phyloP scores from a whole-genome alignment of 163 green algal species.

The Chlamydomonas reinhardtii region DNA sequence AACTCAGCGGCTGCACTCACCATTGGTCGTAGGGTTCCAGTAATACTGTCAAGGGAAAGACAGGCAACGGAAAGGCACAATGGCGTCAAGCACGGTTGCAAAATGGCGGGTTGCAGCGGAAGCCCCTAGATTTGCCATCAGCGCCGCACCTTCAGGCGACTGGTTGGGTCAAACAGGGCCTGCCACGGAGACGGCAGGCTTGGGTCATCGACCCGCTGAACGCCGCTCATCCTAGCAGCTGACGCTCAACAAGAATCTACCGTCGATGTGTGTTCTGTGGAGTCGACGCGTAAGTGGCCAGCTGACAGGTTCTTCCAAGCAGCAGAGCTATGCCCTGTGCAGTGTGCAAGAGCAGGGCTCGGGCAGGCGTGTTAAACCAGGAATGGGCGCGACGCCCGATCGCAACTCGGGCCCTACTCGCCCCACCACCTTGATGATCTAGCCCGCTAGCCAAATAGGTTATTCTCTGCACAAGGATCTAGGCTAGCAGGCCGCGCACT shows the following conservation, averaged over 20 bases:
- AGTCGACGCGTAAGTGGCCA: too few relatives aligned
- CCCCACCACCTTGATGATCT: too few relatives aligned
- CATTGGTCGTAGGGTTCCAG: slow-evolving; percentile 76
- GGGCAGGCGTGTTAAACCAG: too few relatives aligned
- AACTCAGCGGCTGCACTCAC: neutral
- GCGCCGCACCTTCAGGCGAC: slow-evolving; percentile 31
- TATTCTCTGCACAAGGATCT: too few relatives aligned
- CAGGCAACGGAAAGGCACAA: too few relatives aligned
- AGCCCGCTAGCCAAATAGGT: too few relatives aligned
- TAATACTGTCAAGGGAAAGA: slow-evolving; percentile 68
- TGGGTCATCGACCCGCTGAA: slow-evolving; percentile 54
- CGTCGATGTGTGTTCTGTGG: neutral
- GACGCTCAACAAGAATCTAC: neutral
- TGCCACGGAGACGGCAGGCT: slow-evolving; percentile 61
- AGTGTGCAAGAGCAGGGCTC: too few relatives aligned
- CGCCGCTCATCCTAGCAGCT: slow-evolving; percentile 44
- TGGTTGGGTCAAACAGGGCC: slow-evolving; percentile 67
- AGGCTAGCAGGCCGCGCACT: too few relatives aligned
- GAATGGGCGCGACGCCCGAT: too few relatives aligned
- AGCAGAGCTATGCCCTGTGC: too few relatives aligned
- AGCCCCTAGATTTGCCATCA: neutral
- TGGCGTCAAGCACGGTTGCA: neutral
- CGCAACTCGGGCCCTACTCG: too few relatives aligned
- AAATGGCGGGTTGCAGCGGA: neutral
- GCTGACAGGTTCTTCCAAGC: too few relatives aligned